A percentile compares a stretch with the other conserved stretches of the same genome.
phyloP scores from a whole-genome alignment of 1,284 basidiomycete genomes.

The Takashimella koratensis region DNA sequence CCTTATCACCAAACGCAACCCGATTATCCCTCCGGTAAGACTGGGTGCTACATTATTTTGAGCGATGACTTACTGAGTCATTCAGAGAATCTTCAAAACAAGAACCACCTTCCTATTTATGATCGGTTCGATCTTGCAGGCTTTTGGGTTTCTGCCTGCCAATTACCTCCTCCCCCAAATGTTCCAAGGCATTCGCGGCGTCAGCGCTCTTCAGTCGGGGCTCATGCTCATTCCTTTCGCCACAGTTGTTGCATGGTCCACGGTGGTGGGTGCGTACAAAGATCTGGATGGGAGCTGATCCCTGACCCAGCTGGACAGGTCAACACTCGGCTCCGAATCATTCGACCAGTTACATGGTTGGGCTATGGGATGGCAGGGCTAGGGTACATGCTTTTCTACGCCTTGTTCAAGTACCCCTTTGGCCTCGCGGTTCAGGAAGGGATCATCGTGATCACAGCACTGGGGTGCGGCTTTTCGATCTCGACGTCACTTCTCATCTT shows the following conservation, averaged over 20 bases:
- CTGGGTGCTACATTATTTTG: too few species aligned
- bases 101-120: conserved; percentile 39
- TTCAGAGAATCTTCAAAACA: conserved; percentile 38
- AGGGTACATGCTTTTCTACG: conserved; percentile 35
- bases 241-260: conserved; percentile 24
- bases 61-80: too few species aligned
- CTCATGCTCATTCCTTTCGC: conserved; percentile 33
- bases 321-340: conserved; percentile 33
- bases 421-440: conserved; percentile 27
- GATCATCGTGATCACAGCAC: conserved; percentile 15
- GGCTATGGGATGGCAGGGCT: conserved; percentile 33
- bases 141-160: conserved; percentile 27
- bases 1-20: conserved; percentile 61
- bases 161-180: conserved; percentile 35
- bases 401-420: conserved; percentile 19
- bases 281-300: too few species aligned
- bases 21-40: conserved; percentile 57
- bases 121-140: conserved; percentile 35
- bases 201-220: conserved; percentile 24
- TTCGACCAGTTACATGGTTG: conserved; percentile 39
- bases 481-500: conserved; percentile 27
- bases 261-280: conserved; percentile 26
- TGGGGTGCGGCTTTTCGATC: conserved; percentile 29
- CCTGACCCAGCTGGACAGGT: conserved; percentile 39
- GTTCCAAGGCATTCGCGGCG: conserved; percentile 26